These are phyloP conservation scores for Antrodiella citrinella DNA, from an alignment of 768 basidiomycete genomes.

Conservation along the genomic window DNA sequence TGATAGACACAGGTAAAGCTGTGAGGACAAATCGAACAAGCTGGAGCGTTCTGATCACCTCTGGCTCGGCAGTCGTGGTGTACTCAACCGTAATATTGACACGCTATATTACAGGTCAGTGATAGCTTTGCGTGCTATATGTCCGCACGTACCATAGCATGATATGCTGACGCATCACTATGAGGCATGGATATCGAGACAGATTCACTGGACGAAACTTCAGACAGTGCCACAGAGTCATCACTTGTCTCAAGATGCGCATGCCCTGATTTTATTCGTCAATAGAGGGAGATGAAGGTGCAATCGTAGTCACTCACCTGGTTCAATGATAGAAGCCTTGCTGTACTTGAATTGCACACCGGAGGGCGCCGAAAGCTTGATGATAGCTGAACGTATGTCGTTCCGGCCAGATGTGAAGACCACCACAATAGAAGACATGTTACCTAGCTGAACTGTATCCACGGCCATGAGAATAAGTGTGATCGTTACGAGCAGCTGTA, in stretches of 20 bases:
- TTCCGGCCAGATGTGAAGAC: conserved; percentile 65
- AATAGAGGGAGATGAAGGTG: neutral
- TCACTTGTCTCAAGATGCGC: conserved; percentile 29
- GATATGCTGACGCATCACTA: conserved; percentile 52
- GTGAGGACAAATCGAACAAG: conserved; percentile 52
- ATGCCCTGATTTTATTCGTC: conserved; percentile 5
- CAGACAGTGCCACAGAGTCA: conserved; percentile 36
- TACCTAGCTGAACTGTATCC: conserved; percentile 55
- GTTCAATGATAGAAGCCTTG: conserved; percentile 32
- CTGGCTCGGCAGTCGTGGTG: conserved; percentile 44
- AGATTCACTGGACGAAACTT: conserved; percentile 38
- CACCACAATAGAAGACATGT: conserved; percentile 44
- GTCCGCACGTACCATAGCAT: conserved; percentile 44
- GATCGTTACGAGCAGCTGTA: too few species aligned
- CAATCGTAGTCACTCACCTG: conserved; percentile 19
- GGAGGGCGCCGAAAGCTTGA: conserved; percentile 49
- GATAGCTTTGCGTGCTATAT: neutral
- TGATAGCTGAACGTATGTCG: conserved; percentile 39
- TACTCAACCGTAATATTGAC: conserved; percentile 65
- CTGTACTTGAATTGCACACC: conserved; percentile 39
- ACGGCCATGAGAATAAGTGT: too few species aligned
- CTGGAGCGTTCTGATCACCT: conserved; percentile 43
- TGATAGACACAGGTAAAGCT: conserved; percentile 79
- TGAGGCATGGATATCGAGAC: conserved; percentile 56
- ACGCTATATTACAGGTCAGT: conserved; percentile 41